Percentiles rank a stretch among this genome's conserved stretches.
These are phyloP conservation scores for Microcyclosporella mali DNA, from an alignment of 2,329 filamentous ascomycete genomes.

Conservation along the genomic window DNA sequence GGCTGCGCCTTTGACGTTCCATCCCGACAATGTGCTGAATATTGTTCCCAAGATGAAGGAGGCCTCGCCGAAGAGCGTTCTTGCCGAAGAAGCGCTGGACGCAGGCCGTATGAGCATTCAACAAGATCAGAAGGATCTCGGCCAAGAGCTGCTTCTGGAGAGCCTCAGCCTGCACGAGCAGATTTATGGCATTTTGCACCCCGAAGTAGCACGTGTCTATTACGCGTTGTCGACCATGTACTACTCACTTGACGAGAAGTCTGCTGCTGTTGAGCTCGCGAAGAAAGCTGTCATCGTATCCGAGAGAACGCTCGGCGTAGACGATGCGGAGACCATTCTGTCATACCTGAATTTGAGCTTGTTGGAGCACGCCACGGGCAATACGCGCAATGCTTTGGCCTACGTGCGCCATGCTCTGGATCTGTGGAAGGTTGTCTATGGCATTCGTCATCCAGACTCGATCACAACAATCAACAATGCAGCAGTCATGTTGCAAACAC, in stretches of 20 bases:
- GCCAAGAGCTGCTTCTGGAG: constrained; percentile 91
- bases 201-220: constrained; percentile 92
- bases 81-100: constrained; percentile 93
- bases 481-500: constrained; percentile 93
- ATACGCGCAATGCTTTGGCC: constrained; percentile 77
- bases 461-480: constrained; percentile 99
- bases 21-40: constrained; percentile 79
- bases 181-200: constrained; percentile 95
- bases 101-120: constrained; percentile 93
- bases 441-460: constrained; percentile 85
- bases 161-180: constrained; percentile 95
- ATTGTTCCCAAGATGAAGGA: constrained; percentile 94
- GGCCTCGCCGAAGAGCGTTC: constrained; percentile 77
- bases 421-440: constrained; percentile 96
- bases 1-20: constrained; percentile 58
- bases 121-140: constrained; percentile 90
- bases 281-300: constrained; percentile 95
- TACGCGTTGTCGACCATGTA: constrained; percentile 93
- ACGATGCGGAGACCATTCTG: constrained; percentile 87
- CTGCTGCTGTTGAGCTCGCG: constrained; percentile 86
- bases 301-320: constrained; percentile 87
- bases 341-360: constrained; percentile 94
- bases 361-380: constrained; percentile 86
- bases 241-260: constrained; percentile 97
- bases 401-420: constrained; percentile 91